Conservation (phyloP, 1,284 basidiomycete genomes). For the Puccinia hordei region DNA sequence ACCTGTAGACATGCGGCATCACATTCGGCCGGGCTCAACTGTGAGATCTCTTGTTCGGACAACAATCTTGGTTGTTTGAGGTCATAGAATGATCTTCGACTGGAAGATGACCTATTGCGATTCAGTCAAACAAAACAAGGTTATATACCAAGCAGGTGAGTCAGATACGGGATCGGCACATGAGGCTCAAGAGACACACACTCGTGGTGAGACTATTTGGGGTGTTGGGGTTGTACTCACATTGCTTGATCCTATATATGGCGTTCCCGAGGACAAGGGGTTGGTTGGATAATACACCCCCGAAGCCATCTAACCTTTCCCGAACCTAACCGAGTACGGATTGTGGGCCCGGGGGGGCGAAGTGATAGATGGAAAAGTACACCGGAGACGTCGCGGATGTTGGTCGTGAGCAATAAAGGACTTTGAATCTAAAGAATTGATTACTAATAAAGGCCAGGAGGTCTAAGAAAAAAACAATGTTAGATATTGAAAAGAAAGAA, state of each 20-base stretch:
- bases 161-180: background rate
- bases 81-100: constrained; percentile 41
- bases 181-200: background rate
- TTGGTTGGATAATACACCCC: too few species aligned
- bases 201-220: background rate
- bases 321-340: too few species aligned
- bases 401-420: too few species aligned
- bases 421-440: too few species aligned
- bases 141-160: background rate
- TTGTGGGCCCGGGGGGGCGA: too few species aligned
- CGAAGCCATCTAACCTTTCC: too few species aligned
- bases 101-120: constrained; percentile 41
- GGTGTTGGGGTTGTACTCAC: background rate
- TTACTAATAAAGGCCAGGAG: too few species aligned
- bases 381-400: too few species aligned
- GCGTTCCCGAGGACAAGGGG: background rate
- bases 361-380: too few species aligned
- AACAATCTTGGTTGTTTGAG: constrained; percentile 40
- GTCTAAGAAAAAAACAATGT: too few species aligned
- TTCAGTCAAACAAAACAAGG: constrained; percentile 26
- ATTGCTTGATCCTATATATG: background rate
- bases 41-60: constrained; percentile 26
- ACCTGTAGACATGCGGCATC: constrained; percentile 44
- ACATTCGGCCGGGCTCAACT: constrained; percentile 32
- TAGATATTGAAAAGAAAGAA: too few species aligned